Evolutionary conservation across 139 green algal genomes (phyloP).

Genomic region (Tetratostichococcus sp.): DNA sequence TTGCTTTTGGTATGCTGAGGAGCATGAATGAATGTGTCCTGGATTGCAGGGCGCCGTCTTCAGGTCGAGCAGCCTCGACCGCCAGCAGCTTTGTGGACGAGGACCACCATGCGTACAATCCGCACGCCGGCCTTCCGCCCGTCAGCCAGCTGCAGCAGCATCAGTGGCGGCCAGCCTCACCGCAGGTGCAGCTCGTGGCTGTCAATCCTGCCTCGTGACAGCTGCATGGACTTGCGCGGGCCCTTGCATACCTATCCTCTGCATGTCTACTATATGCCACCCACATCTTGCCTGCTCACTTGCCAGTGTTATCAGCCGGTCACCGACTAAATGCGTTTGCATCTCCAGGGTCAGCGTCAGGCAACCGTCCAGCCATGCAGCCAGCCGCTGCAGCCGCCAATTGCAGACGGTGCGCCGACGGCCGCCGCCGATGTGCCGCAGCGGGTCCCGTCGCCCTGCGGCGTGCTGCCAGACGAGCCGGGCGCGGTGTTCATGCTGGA

Average conservation of each 20-base stretch:
- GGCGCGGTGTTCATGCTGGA: neutral
- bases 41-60: neutral
- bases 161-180: neutral
- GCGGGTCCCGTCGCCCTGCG: neutral
- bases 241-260: no score
- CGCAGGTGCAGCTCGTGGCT: neutral
- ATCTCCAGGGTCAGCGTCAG: no score
- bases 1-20: no score
- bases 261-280: no score
- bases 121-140: neutral
- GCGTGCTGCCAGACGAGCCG: neutral
- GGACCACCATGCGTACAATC: neutral
- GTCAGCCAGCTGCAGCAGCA: neutral
- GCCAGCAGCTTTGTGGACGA: neutral
- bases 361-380: no score
- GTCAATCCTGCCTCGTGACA: no score
- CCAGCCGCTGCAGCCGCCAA: no score
- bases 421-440: neutral
- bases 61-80: neutral
- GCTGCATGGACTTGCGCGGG: no score
- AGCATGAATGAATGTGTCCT: neutral
- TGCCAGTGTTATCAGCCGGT: no score
- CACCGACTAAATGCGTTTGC: no score
- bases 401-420: neutral
- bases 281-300: no score